Evolutionary conservation across 2,329 filamentous ascomycete species (phyloP).

Genomic region (Monosporascus ibericus): DNA sequence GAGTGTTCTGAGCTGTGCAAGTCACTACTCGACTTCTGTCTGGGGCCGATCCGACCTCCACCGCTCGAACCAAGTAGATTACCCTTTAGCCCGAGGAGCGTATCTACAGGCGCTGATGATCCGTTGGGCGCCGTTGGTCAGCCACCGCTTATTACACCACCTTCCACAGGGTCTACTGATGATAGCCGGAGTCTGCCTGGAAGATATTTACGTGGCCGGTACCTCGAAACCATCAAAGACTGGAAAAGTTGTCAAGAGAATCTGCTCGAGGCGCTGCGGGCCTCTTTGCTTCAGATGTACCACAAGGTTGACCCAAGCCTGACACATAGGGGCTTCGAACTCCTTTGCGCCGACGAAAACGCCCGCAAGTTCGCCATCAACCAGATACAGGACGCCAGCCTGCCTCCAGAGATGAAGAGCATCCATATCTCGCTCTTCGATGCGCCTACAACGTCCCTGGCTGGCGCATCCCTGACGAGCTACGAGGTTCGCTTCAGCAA

Average conservation of each 20-base stretch:
- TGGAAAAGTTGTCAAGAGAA: slow-evolving; percentile 38
- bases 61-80: slow-evolving; percentile 6
- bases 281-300: slow-evolving; percentile 39
- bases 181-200: too few species aligned
- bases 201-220: slow-evolving; percentile 21
- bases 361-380: slow-evolving; percentile 37
- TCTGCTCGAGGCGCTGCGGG: slow-evolving; percentile 34
- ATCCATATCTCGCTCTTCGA: slow-evolving; percentile 12
- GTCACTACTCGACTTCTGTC: slow-evolving; percentile 24
- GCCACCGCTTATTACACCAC: too few species aligned
- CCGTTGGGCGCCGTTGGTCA: not conserved
- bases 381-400: slow-evolving; percentile 38
- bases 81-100: not conserved
- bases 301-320: slow-evolving; percentile 38
- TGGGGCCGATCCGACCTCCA: slow-evolving; percentile 1
- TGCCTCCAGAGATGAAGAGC: slow-evolving; percentile 6
- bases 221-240: slow-evolving; percentile 34
- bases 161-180: too few species aligned
- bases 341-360: slow-evolving; percentile 34
- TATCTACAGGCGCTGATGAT: slow-evolving; percentile 12
- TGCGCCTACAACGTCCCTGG: slow-evolving; percentile 35
- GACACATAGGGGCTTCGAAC: slow-evolving; percentile 35
- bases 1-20: slow-evolving; percentile 34
- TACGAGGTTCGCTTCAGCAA: slow-evolving; percentile 43
- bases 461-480: slow-evolving; percentile 36